Conservation (phyloP, 1,284 basidiomycete species). For the Apiotrichum mycotoxinovorans region DNA sequence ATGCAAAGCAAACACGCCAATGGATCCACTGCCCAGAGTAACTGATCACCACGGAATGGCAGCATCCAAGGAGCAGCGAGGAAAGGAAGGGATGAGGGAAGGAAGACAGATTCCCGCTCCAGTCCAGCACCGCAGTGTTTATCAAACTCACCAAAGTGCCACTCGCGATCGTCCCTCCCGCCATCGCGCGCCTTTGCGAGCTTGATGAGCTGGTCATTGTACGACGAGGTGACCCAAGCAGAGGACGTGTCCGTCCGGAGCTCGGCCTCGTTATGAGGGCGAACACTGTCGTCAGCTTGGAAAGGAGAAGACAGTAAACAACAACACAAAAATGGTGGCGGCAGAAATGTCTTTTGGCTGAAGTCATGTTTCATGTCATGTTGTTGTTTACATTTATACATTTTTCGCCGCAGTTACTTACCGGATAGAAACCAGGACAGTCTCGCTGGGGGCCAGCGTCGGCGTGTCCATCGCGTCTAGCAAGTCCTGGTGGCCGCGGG, state of each 20-base stretch:
- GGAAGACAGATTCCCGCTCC: background rate
- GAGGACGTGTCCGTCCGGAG: conserved; percentile 25
- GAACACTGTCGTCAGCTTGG: conserved; percentile 58
- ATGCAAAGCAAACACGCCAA: no score
- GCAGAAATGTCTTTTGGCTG: no score
- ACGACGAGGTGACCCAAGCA: conserved; percentile 38
- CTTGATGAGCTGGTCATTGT: conserved; percentile 43
- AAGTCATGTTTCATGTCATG: no score
- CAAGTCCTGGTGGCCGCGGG: conserved; percentile 13
- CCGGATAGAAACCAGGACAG: conserved; percentile 83
- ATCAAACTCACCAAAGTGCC: conserved; percentile 53
- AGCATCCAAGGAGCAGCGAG: no score
- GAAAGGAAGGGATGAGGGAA: conserved; percentile 56
- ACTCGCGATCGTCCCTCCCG: conserved; percentile 41
- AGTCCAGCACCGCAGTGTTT: no score
- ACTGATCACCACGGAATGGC: no score
- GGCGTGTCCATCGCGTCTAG: conserved; percentile 17
- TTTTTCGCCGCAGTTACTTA: conserved; percentile 51
- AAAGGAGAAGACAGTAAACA: background rate
- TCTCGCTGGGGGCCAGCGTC: conserved; percentile 54
- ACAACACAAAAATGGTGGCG: background rate
- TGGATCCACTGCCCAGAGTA: no score
- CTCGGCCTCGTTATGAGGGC: conserved; percentile 58
- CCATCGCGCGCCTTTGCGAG: conserved; percentile 36
- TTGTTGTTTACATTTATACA: background rate